Conservation (phyloP, 2,329 filamentous ascomycete species). For the Pleoardoris graminearum region DNA sequence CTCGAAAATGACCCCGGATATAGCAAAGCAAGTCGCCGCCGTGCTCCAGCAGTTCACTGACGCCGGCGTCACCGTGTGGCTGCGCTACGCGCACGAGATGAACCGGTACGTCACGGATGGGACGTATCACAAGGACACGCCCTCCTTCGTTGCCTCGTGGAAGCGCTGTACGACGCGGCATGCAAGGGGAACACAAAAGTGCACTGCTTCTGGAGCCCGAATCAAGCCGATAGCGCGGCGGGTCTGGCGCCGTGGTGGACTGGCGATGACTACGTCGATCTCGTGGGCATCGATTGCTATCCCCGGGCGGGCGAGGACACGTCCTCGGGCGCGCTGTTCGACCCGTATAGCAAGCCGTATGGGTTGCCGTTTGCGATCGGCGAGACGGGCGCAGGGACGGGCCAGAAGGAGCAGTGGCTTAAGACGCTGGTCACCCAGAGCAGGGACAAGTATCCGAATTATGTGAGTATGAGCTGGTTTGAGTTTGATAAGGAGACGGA, state of each 20-base stretch:
- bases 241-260: conserved; percentile 16
- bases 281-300: conserved; percentile 21
- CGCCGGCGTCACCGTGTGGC: conserved; percentile 17
- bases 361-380: conserved; percentile 17
- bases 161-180: conserved; percentile 19
- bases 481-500: conserved; percentile 20
- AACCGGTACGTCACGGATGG: conserved; percentile 19
- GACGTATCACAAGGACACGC: conserved; percentile 11
- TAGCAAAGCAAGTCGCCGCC: conserved; percentile 13
- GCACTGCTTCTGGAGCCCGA: conserved; percentile 18
- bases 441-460: conserved; percentile 16
- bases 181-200: conserved; percentile 15
- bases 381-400: conserved; percentile 15
- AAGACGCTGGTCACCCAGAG: conserved; percentile 12
- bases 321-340: conserved; percentile 15
- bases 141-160: conserved; percentile 17
- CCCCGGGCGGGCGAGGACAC: conserved; percentile 6
- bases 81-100: conserved; percentile 20
- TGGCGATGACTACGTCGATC: conserved; percentile 15
- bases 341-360: conserved; percentile 13
- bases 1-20: conserved; percentile 11
- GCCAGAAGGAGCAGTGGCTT: conserved; percentile 15
- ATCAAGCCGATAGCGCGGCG: conserved; percentile 6
- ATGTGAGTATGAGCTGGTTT: conserved; percentile 19
- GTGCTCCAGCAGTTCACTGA: conserved; percentile 21